A percentile compares a stretch with the other conserved stretches of the same genome.
Evolutionary conservation across 2,329 filamentous ascomycete genomes (phyloP).

Genomic region (Colletotrichum siamense): DNA sequence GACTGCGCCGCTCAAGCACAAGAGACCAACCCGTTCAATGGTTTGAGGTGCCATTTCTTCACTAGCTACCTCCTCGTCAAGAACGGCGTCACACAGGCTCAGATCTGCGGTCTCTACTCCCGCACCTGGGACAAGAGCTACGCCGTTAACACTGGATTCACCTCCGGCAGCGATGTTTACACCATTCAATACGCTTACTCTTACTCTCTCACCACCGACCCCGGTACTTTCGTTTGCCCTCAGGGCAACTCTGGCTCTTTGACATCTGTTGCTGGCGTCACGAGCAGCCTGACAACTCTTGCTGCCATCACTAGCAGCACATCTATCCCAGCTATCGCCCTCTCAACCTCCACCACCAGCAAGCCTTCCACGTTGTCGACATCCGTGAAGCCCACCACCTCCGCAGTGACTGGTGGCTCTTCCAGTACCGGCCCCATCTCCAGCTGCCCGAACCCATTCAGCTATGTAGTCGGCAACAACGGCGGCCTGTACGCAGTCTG

Average conservation of each 20-base stretch:
- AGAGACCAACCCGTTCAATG: background rate
- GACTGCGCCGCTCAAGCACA: background rate
- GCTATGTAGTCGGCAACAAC: background rate
- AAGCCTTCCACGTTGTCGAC: background rate
- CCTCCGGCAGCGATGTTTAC: background rate
- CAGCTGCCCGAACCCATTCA: background rate
- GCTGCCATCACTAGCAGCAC: background rate
- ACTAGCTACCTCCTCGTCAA: background rate
- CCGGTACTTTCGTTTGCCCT: background rate
- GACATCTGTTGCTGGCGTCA: background rate
- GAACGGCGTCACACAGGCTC: slow-evolving; percentile 1
- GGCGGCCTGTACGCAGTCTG: slow-evolving; percentile 5
- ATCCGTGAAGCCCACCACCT: background rate
- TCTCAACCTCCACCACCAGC: background rate
- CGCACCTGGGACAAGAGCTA: slow-evolving; percentile 1
- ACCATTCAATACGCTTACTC: slow-evolving; percentile 3
- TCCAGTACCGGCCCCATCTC: background rate
- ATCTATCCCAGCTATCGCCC: background rate
- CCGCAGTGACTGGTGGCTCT: background rate
- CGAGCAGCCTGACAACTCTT: background rate
- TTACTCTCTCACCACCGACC: background rate
- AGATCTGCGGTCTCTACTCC: slow-evolving; percentile 5
- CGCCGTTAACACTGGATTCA: background rate
- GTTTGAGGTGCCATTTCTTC: background rate
- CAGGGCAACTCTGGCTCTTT: background rate